Conservation (phyloP, 2,329 filamentous ascomycete genomes). For the Colletotrichum melonis region DNA sequence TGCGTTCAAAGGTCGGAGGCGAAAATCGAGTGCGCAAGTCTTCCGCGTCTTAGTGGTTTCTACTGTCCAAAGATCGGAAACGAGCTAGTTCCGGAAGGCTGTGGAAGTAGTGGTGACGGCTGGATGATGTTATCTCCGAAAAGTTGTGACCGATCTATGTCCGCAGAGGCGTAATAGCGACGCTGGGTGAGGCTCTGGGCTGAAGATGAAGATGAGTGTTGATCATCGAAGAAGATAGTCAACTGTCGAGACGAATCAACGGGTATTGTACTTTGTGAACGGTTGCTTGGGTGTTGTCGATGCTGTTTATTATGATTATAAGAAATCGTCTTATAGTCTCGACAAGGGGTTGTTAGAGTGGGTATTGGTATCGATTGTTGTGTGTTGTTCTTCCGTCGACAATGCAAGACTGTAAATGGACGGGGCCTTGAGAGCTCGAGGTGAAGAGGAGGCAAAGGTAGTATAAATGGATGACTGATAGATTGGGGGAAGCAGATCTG, state of each 20-base stretch:
- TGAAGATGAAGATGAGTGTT: not conserved
- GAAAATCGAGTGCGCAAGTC: slow-evolving; percentile 14
- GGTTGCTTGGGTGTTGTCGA: slow-evolving; percentile 4
- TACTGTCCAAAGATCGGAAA: not conserved
- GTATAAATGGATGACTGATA: not conserved
- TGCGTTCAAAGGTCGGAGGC: slow-evolving; percentile 16
- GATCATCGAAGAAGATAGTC: not conserved
- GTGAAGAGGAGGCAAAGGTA: not conserved
- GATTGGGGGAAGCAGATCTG: not conserved
- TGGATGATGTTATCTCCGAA: slow-evolving; percentile 9
- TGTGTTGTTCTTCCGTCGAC: not conserved
- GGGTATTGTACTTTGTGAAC: not conserved
- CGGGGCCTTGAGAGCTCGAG: not conserved
- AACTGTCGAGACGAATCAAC: not conserved
- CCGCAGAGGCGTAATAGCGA: not conserved
- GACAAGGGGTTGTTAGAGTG: not conserved
- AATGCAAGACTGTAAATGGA: not conserved
- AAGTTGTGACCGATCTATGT: slow-evolving; percentile 5
- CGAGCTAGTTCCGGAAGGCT: slow-evolving; percentile 19
- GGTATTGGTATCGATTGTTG: not conserved
- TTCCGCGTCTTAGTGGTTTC: not conserved
- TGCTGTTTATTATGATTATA: slow-evolving; percentile 27
- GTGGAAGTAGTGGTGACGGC: slow-evolving; percentile 20
- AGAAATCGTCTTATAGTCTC: slow-evolving; percentile 20
- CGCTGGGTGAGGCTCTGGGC: not conserved